Conservation (phyloP, 2,329 filamentous ascomycete genomes). For the Diaporthe citriasiana region DNA sequence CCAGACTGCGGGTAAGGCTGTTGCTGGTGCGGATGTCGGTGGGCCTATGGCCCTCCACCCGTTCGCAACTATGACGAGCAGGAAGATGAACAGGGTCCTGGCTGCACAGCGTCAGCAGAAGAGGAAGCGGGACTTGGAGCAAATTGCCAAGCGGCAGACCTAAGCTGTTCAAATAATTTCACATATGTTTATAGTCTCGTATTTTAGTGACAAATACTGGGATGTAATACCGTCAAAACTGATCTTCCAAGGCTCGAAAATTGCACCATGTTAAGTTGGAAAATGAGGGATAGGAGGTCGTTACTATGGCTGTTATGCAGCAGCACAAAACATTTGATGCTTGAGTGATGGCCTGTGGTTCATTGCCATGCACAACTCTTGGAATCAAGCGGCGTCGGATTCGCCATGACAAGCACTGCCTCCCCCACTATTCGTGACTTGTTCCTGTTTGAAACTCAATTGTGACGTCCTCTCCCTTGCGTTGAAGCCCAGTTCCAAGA, state of each 20-base stretch:
- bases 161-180: not conserved
- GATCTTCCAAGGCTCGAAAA: not conserved
- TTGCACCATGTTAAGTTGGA: too few species aligned
- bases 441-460: not conserved
- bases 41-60: not conserved
- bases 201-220: not conserved
- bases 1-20: conserved; percentile 5
- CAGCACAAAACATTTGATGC: too few species aligned
- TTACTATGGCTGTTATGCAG: too few species aligned
- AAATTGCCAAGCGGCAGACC: not conserved
- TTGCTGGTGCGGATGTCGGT: conserved; percentile 13
- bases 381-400: too few species aligned
- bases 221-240: not conserved
- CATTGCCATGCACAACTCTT: too few species aligned
- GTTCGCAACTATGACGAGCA: conserved; percentile 11
- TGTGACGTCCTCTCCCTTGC: not conserved
- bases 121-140: conserved; percentile 5
- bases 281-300: too few species aligned
- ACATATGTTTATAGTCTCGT: not conserved
- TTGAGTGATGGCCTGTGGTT: too few species aligned
- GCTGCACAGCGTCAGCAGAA: conserved; percentile 18
- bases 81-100: conserved; percentile 23
- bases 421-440: not conserved
- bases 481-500: not conserved
- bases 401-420: not conserved